phyloP scores from a whole-genome alignment of 2,329 filamentous ascomycete species.

The Coniochaeta sp. region DNA sequence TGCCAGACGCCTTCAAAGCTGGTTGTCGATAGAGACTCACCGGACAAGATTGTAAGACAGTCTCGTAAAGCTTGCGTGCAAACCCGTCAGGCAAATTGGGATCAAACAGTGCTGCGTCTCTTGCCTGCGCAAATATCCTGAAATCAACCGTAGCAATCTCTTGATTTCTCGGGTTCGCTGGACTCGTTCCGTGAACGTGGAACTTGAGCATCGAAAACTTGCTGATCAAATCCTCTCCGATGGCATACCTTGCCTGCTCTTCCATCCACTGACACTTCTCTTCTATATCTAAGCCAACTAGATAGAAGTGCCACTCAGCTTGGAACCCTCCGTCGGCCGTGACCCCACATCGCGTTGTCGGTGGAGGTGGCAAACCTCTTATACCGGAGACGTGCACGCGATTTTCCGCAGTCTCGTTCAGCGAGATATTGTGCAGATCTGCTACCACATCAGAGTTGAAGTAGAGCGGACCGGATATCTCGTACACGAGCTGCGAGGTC shows the following conservation, averaged over 20 bases:
- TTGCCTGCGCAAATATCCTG: conserved; percentile 9
- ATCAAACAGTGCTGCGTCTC: conserved; percentile 1
- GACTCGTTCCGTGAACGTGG: conserved; percentile 5
- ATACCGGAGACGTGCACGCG: conserved; percentile 23
- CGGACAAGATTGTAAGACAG: neutral
- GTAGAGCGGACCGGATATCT: conserved; percentile 28
- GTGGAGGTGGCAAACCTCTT: conserved; percentile 22
- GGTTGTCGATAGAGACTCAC: neutral
- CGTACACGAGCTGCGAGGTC: conserved; percentile 25
- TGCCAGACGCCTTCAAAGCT: neutral
- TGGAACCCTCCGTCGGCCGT: conserved; percentile 16
- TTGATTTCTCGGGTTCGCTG: conserved; percentile 5
- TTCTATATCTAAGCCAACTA: conserved; percentile 1
- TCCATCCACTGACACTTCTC: conserved; percentile 3
- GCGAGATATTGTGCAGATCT: conserved; percentile 34
- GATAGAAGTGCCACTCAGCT: conserved; percentile 14
- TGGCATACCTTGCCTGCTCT: conserved; percentile 5
- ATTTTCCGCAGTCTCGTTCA: conserved; percentile 13
- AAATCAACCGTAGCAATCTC: conserved; percentile 9
- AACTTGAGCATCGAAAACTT: conserved; percentile 9
- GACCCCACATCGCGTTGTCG: conserved; percentile 21
- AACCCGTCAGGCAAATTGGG: neutral
- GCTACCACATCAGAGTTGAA: conserved; percentile 26
- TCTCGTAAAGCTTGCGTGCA: neutral
- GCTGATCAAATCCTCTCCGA: conserved; percentile 10